Evolutionary conservation across 2,329 filamentous ascomycete species (phyloP).

Genomic region (Phialophora chinensis): DNA sequence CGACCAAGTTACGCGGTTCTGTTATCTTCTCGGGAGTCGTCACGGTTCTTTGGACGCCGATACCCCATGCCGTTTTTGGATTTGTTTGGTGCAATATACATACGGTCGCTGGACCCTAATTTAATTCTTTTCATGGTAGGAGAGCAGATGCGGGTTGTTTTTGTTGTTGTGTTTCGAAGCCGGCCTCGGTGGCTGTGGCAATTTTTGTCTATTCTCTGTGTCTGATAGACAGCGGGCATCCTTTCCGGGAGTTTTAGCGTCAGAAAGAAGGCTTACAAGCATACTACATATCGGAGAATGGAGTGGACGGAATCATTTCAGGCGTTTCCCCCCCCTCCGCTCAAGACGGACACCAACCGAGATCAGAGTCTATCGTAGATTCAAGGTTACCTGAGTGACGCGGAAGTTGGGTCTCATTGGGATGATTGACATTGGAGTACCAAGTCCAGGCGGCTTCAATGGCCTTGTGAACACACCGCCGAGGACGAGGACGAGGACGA

Average conservation of each 20-base stretch:
- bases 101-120: constrained; percentile 1
- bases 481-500: background rate
- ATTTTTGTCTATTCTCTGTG: background rate
- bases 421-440: background rate
- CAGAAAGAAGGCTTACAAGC: background rate
- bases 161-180: background rate
- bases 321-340: too few species aligned
- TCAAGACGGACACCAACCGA: background rate
- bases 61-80: constrained; percentile 15
- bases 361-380: background rate
- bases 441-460: too few species aligned
- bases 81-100: background rate
- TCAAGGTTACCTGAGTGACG: too few species aligned
- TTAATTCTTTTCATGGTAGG: background rate
- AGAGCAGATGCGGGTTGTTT: background rate
- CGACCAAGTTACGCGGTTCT: background rate
- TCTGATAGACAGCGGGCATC: background rate
- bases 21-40: constrained; percentile 13
- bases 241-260: background rate
- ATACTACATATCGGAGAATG: background rate
- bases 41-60: constrained; percentile 16
- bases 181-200: background rate
- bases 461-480: background rate
- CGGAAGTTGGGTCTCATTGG: background rate
- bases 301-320: background rate